These are phyloP conservation scores for Lichenothelia convexa DNA, from an alignment of 495 filamentous ascomycete species.

Conservation along the genomic window DNA sequence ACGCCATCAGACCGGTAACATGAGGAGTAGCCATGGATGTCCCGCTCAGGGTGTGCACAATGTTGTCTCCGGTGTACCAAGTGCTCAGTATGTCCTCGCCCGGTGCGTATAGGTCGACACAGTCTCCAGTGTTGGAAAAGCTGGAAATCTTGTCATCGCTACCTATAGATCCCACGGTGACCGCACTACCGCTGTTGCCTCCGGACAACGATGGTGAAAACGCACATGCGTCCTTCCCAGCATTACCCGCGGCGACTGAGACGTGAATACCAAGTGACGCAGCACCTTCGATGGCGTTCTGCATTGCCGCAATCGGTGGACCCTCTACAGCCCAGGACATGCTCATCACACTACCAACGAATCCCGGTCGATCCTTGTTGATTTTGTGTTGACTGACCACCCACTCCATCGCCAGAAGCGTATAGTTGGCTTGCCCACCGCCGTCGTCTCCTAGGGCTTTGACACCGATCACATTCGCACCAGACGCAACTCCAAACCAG, in stretches of 20 bases:
- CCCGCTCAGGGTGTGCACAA: constrained; percentile 18
- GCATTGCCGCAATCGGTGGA: constrained; percentile 9
- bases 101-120: constrained; percentile 27
- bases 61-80: constrained; percentile 17
- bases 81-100: constrained; percentile 21
- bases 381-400: constrained; percentile 19
- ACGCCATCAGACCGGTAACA: constrained; percentile 33
- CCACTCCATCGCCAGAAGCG: constrained; percentile 21
- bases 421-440: constrained; percentile 16
- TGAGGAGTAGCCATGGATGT: constrained; percentile 29
- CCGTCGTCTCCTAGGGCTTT: constrained; percentile 22
- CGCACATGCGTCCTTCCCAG: constrained; percentile 17
- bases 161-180: constrained; percentile 22
- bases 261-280: constrained; percentile 20
- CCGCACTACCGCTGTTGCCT: constrained; percentile 16
- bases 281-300: constrained; percentile 17
- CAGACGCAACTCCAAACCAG: constrained; percentile 21
- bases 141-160: constrained; percentile 13
- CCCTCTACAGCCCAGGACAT: constrained; percentile 21
- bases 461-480: constrained; percentile 24
- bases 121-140: constrained; percentile 26
- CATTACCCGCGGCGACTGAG: constrained; percentile 24
- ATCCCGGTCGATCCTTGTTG: constrained; percentile 15
- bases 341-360: constrained; percentile 24
- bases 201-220: constrained; percentile 18